A percentile compares a stretch with the other conserved stretches of the same genome.
Conservation (phyloP, 2,329 filamentous ascomycete species). For the Scytalidium lignicola region DNA sequence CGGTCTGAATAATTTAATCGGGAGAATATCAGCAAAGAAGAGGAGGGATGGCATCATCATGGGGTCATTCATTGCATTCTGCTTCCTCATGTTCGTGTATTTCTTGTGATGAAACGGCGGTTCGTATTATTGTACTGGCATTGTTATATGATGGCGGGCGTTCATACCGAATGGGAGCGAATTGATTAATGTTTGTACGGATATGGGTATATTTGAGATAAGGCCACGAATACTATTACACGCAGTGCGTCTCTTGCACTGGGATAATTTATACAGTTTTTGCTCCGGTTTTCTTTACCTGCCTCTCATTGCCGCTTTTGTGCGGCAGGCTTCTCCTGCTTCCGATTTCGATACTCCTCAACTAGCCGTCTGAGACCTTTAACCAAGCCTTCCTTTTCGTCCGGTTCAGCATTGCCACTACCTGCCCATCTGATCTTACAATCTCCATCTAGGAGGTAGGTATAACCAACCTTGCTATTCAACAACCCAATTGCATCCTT, state of each 20-base stretch:
- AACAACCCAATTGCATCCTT: slow-evolving; percentile 63
- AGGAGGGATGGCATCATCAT: slow-evolving; percentile 92
- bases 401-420: slow-evolving; percentile 61
- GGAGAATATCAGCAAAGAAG: slow-evolving; percentile 90
- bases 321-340: slow-evolving; percentile 18
- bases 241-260: not conserved
- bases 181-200: slow-evolving; percentile 20
- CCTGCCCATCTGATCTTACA: slow-evolving; percentile 94
- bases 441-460: slow-evolving; percentile 81
- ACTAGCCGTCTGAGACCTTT: slow-evolving; percentile 60
- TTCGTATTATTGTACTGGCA: slow-evolving; percentile 9
- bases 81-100: slow-evolving; percentile 81
- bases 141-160: slow-evolving; percentile 19
- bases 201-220: slow-evolving; percentile 22
- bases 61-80: slow-evolving; percentile 85
- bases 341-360: slow-evolving; percentile 41
- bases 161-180: slow-evolving; percentile 17
- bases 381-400: slow-evolving; percentile 62
- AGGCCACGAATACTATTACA: not conserved
- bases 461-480: slow-evolving; percentile 83
- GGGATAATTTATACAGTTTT: not conserved
- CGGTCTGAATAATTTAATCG: slow-evolving; percentile 86
- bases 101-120: slow-evolving; percentile 50
- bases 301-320: slow-evolving; percentile 1
- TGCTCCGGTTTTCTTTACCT: not conserved